Evolutionary conservation across 2,329 filamentous ascomycete species (phyloP), one percentile per base, ranked within the genome.

Genomic region (Aspergillus oerlinghausenensis): DNA sequence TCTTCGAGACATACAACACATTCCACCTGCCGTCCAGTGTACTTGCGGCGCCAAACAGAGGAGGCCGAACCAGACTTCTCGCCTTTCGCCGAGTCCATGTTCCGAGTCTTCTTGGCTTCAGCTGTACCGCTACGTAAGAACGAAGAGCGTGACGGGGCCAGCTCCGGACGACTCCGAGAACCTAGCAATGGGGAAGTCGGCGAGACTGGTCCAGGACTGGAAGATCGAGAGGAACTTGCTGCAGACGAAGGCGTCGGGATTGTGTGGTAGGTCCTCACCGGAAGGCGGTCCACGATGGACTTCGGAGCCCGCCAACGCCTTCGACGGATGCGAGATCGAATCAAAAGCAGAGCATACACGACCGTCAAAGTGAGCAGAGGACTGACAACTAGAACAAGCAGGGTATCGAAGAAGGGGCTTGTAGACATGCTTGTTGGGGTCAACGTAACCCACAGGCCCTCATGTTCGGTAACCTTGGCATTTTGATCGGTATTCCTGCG

Each of bases 1-100:
- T 99, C 94, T 70, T 99, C 94, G 35, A 99, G 78, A 67, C 94
- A 99, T 2, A 99, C 93, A 11, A 97, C 93, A 70, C 94, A 99
- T 73, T 99, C 94, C 8, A 91, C 85, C 71, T 88, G 85, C 60
- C 84, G 80, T 38, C 84, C 83, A 21, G 82, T 83, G 64, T 87
- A 88, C 50, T 82, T 80, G 52, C 82, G 79, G 55, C 82, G 77
- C 81, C 72, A 75, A 23, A 74, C 51, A 28, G 70, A 72, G 6
- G 72, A 73, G 29, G 68, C 67, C 0, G 68, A 62, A 23, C 62
- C 64, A 14, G 65, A 60, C 62, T 84, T 84, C 63, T 84, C 82
- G 61, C 79, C 69, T 40, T 59, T 69, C 3, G 70, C 61, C 3
- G 64, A 60, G 25, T 57, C 55, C 43, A 66, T 65, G 32, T 65